phyloP scores from a whole-genome alignment of 2,329 filamentous ascomycete species.

The Paraconiothyrium brasiliense region DNA sequence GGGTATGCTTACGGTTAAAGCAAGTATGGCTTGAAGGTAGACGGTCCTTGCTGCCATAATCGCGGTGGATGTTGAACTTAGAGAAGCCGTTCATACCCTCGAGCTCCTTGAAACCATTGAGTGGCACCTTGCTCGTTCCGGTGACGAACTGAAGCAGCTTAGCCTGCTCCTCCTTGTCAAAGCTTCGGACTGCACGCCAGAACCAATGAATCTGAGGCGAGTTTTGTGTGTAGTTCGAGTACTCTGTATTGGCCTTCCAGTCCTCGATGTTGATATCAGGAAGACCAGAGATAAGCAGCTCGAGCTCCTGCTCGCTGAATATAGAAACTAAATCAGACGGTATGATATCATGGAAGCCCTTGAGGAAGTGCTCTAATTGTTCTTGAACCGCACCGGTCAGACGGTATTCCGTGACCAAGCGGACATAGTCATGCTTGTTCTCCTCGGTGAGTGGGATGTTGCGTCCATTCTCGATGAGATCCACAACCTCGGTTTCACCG shows the following conservation, averaged over 20 bases:
- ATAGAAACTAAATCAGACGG: constrained; percentile 93
- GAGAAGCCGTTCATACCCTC: constrained; percentile 99
- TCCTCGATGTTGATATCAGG: constrained; percentile 98
- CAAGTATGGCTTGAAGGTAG: constrained; percentile 97
- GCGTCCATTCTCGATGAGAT: constrained; percentile 85
- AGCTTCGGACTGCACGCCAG: constrained; percentile 96
- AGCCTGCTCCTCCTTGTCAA: constrained; percentile 98
- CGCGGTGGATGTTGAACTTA: constrained; percentile 98
- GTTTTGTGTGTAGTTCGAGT: constrained; percentile 94
- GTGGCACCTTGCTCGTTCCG: constrained; percentile 95
- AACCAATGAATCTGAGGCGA: constrained; percentile 99
- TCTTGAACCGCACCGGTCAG: constrained; percentile 91
- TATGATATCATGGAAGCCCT: constrained; percentile 98
- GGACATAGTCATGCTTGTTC: constrained; percentile 98
- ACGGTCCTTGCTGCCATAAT: constrained; percentile 95
- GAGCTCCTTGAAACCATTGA: constrained; percentile 98
- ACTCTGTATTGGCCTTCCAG: constrained; percentile 99
- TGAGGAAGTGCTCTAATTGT: constrained; percentile 92
- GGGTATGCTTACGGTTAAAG: constrained; percentile 87
- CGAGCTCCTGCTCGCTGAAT: constrained; percentile 98
- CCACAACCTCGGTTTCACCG: constrained; percentile 85
- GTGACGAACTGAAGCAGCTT: constrained; percentile 98
- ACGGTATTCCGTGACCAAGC: constrained; percentile 92
- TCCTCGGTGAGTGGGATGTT: constrained; percentile 95
- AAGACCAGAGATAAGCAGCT: constrained; percentile 93